Base-by-base conservation (phyloP, 331 rosid genomes). In the Telfairia occidentalis region DNA sequence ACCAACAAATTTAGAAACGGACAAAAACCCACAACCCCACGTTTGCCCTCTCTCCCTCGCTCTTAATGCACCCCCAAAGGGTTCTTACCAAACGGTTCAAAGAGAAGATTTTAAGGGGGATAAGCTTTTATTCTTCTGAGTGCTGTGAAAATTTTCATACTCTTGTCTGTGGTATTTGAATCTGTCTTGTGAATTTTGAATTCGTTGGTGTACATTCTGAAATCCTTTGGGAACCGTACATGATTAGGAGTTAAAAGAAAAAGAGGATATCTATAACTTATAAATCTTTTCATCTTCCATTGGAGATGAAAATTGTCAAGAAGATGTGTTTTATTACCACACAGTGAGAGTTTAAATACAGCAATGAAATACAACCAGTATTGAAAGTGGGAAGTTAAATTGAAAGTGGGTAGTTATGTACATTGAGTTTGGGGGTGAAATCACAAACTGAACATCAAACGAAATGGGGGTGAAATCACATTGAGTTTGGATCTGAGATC, bases 21-120 rank as follows among this genome's bases (percentile, higher is more conserved):
- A 69, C 74, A 69, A 69, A 69, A 42, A 1, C 38, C 24, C 74
- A 67, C 49, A 26, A 26, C 74, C n/a, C 74, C 74, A 45, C 75
- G 42, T 46, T 70, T 70, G 37, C 34, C 18, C 54, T 12, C 12
- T 61, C 74, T 42, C 74, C 11, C 2, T 19, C 8, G 38, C 52
- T 18, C 45, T 63, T 21, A 12, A 53, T 53, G 42, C 5, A 37
- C 5, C 59, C 6, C 38, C 23, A 29, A 21, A 42, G 8, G 48
- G 73, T 9, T n/a, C n/a, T n/a, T n/a, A n/a, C n/a, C n/a, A n/a
- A n/a, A n/a, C n/a, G 54, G 73, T 45, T 67, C 10, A 38, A n/a
- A 65, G 15, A n/a, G 49, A 40, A 38, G 48, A 38, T 65, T 37
- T 38, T 4, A 23, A 21, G 32, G 30, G 9, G 24, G 42, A 1